These are phyloP conservation scores for Mycosphaerella arachidis DNA, from an alignment of 2,329 filamentous ascomycete genomes.

Conservation along the genomic window DNA sequence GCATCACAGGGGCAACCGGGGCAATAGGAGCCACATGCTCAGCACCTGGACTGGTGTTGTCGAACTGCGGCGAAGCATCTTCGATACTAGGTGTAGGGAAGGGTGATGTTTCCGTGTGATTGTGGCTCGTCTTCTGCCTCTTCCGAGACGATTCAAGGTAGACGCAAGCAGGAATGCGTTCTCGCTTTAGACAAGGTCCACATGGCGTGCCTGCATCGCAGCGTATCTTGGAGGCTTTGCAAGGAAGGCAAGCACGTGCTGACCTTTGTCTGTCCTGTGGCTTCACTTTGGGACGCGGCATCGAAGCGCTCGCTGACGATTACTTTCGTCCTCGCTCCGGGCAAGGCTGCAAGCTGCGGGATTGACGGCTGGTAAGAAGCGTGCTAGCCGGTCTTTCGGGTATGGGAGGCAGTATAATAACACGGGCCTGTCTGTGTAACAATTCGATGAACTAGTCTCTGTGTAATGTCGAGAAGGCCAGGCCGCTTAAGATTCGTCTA, in stretches of 20 bases:
- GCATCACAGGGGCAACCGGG: slow-evolving; percentile 1
- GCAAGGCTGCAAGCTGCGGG: background rate
- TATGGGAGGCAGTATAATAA: background rate
- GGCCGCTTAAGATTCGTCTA: background rate
- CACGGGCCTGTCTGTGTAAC: background rate
- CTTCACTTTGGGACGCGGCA: slow-evolving; percentile 22
- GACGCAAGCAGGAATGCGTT: slow-evolving; percentile 17
- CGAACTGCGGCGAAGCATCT: slow-evolving; percentile 16
- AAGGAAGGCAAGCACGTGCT: slow-evolving; percentile 19
- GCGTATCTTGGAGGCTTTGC: slow-evolving; percentile 24
- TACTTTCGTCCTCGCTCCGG: background rate
- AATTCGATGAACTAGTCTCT: background rate
- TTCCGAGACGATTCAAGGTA: slow-evolving; percentile 21
- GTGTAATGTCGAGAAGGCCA: background rate
- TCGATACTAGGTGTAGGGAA: slow-evolving; percentile 19
- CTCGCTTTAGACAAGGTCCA: slow-evolving; percentile 19
- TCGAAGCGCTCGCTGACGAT: background rate
- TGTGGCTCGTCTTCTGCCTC: slow-evolving; percentile 13
- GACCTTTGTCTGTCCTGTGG: slow-evolving; percentile 16
- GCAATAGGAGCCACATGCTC: background rate
- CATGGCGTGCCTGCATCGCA: slow-evolving; percentile 22
- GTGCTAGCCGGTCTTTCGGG: background rate
- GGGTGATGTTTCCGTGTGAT: slow-evolving; percentile 6
- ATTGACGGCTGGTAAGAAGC: background rate
- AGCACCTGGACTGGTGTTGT: slow-evolving; percentile 1